phyloP scores from a whole-genome alignment of 305 asterid species.

The Fraxinus baroniana region DNA sequence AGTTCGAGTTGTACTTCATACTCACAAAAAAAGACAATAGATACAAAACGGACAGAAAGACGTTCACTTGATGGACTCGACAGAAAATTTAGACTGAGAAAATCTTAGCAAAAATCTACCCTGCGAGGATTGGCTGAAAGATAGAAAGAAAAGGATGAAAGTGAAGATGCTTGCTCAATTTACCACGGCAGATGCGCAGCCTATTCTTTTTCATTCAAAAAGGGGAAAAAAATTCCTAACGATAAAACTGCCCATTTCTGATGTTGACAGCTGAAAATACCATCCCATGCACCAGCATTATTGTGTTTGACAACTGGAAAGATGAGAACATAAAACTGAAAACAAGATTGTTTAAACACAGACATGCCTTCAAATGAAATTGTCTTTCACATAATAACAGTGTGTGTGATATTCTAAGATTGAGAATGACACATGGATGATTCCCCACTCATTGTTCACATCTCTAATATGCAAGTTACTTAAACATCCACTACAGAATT shows the following conservation, averaged over 20 bases:
- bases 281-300: neutral
- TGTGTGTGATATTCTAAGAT: neutral
- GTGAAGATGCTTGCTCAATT: neutral
- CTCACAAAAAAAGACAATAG: neutral
- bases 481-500: neutral
- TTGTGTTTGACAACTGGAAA: neutral
- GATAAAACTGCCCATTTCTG: neutral
- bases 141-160: neutral
- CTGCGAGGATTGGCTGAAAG: neutral
- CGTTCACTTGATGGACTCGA: neutral
- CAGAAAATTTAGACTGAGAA: neutral
- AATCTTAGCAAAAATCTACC: neutral
- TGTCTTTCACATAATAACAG: neutral
- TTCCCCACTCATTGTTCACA: neutral
- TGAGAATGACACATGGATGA: neutral
- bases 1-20: neutral
- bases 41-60: neutral
- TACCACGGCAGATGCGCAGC: neutral
- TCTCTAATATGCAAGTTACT: neutral
- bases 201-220: neutral
- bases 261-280: neutral
- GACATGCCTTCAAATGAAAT: neutral
- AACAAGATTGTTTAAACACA: neutral
- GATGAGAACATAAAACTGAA: neutral
- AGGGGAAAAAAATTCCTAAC: neutral